Evolutionary conservation across 108 stramenopile genomes (phyloP).

Genomic region (Fistulifera solaris): DNA sequence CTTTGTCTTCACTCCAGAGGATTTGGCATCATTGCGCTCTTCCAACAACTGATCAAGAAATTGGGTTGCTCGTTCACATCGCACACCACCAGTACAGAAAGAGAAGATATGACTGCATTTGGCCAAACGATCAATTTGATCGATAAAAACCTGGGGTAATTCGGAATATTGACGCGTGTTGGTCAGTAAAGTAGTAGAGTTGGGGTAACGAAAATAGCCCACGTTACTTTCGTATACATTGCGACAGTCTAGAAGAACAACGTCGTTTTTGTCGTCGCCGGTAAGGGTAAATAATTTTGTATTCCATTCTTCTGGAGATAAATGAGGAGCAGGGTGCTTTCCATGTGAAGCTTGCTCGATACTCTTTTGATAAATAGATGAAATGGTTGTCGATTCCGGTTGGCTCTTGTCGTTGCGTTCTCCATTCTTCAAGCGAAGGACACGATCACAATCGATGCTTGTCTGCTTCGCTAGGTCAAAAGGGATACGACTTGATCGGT

Average conservation of each 20-base stretch:
- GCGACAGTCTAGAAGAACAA: slow-evolving; percentile 58
- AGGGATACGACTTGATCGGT: slow-evolving; percentile 61
- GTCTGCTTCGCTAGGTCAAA: neutral
- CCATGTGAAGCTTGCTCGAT: neutral
- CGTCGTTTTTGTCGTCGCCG: slow-evolving; percentile 1
- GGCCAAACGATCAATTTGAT: slow-evolving; percentile 11
- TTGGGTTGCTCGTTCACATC: slow-evolving; percentile 69
- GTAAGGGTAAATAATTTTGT: slow-evolving; percentile 17
- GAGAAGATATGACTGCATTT: slow-evolving; percentile 53
- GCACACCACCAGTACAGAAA: slow-evolving; percentile 70
- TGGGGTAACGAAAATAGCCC: slow-evolving; percentile 48
- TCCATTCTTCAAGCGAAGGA: slow-evolving; percentile 5
- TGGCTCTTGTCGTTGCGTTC: neutral
- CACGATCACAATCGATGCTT: slow-evolving; percentile 1
- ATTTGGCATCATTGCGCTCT: slow-evolving; percentile 31
- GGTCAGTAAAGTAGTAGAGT: slow-evolving; percentile 35
- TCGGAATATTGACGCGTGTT: slow-evolving; percentile 83
- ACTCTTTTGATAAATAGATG: neutral
- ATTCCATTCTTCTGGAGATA: slow-evolving; percentile 71
- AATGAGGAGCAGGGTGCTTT: slow-evolving; percentile 36
- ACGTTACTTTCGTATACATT: slow-evolving; percentile 71
- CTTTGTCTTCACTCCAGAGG: slow-evolving; percentile 5
- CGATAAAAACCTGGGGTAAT: slow-evolving; percentile 45
- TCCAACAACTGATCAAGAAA: slow-evolving; percentile 50
- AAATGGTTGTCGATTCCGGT: neutral